Base-by-base conservation (phyloP, 2,329 filamentous ascomycete species). In the Pseudocercospora crystallina region DNA sequence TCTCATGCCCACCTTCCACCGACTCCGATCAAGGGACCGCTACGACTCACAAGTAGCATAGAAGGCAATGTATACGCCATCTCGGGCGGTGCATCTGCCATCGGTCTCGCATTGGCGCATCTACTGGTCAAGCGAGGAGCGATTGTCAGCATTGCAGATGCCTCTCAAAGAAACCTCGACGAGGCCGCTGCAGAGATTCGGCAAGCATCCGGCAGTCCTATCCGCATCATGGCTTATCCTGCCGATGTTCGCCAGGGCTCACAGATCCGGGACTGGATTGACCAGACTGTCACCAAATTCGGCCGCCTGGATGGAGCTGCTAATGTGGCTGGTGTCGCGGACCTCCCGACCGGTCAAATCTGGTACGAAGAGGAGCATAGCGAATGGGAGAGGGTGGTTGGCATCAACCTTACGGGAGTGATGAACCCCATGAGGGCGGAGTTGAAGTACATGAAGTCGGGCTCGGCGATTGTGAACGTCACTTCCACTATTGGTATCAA, bases 61-160 rank as follows among this genome's bases (percentile, higher is more conserved):
- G 41, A 43, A 53, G 62, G 63, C 53, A 77, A 73, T 58, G 69
- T 77, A 32, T 70, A 77, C 44, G 72, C 72, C 45, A 60, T 80
- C 17, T 78, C 76, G 3, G 76, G 77, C 29, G 70, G 71, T 1
- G 71, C 69, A 3, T 70, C 69, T 2, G 77, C 76, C 13, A 78
- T 79, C 38, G 77, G 76, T 20, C 68, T 73, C 8, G 72, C 71
- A 17, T 74, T 75, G 10, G 73, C 76, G 8, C 68, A 69, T 15
- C 65, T 73, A 8, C 68, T 78, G 5, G 69, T 71, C 48, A 55
- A 64, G 3, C 65, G 67, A n/a, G 76, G 76, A 15, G 76, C 75
- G 2, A 62, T 54, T 2, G 54, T 80, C 9, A 75, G 76, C 9
- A 63, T 80, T 2, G 74, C 73, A 5, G 78, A 80, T 54, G 62